Conservation (phyloP, 805 yeast species). For the Ogataea henricii region DNA sequence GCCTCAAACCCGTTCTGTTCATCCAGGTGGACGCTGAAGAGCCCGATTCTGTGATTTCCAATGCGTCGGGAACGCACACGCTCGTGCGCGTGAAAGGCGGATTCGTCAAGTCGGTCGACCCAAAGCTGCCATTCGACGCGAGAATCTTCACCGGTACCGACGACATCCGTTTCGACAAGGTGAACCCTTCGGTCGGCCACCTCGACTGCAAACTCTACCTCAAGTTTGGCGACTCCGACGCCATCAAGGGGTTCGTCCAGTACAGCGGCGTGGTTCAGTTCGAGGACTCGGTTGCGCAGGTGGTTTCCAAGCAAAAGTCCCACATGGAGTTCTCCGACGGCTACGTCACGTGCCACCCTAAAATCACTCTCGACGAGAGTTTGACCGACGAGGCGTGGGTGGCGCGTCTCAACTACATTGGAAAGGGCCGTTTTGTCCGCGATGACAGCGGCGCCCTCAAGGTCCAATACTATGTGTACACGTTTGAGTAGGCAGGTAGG, state of each 20-base stretch:
- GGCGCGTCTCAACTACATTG: conserved; percentile 47
- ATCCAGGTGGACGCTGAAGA: conserved; percentile 39
- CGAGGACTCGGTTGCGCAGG: conserved; percentile 37
- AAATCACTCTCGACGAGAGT: conserved; percentile 42
- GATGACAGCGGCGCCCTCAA: conserved; percentile 44
- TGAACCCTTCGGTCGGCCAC: conserved; percentile 30
- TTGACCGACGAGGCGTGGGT: conserved; percentile 55
- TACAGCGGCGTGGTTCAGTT: conserved; percentile 53
- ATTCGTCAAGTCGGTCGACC: conserved; percentile 39
- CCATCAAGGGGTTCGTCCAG: conserved; percentile 44
- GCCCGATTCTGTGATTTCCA: conserved; percentile 32
- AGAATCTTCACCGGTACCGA: conserved; percentile 46
- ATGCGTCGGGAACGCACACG: conserved; percentile 29
- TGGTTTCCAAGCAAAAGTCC: conserved; percentile 36
- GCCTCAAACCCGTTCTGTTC: conserved; percentile 40
- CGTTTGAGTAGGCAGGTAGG: conserved; percentile 26
- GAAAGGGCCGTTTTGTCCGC: conserved; percentile 61
- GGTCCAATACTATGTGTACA: conserved; percentile 58
- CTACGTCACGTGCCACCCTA: conserved; percentile 52
- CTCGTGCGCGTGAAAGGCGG: conserved; percentile 39
- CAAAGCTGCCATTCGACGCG: conserved; percentile 42
- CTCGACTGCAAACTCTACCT: conserved; percentile 55
- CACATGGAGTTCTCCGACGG: conserved; percentile 45
- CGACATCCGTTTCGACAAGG: conserved; percentile 41
- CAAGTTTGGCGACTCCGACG: conserved; percentile 29